Evolutionary conservation across 768 basidiomycete species (phyloP), one percentile per base, ranked within the genome.

Genomic region (Suillus decipiens): DNA sequence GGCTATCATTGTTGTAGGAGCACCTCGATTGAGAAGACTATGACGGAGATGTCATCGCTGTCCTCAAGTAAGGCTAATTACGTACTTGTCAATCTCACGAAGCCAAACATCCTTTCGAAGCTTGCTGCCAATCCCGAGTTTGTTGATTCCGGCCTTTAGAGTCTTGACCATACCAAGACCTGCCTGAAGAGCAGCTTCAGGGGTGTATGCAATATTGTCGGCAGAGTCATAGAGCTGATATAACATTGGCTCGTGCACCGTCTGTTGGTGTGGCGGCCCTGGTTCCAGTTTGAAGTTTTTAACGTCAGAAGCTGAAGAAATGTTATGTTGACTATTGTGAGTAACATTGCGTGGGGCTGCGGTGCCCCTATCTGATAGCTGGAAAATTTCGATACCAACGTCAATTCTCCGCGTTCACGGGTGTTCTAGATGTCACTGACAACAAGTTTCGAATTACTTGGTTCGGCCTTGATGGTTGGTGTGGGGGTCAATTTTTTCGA

Each of bases 1-100:
- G n/a, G 87, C 86, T 63, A 87, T 87, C 66, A 88, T 73, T 15
- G 85, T 87, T 12, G 79, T 82, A 2, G 86, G 86, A 2, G 80
- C 73, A 2, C 80, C 81, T 68, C 86, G 84, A 42, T 70, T 70
- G 62, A 80, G 71, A 6, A 87, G 77, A 64, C 86, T 87, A 47
- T 2, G 37, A 59, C 47, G n/a, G 22, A 31, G 11, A 33, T 45
- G 47, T 10, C 4, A 36, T 36, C 5, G 10, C 4, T 33, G 2
- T 6, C 47, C 24, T 42, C 28, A n/a, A 14, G 28, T 22, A 33
- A 33, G 22, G 41, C 28, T 19, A 8, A 33, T 48, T 19, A 37
- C 36, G 8, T 65, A 85, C 86, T 75, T 83, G 41, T 76, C 72
- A 15, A 86, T 73, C 58, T 88, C 86, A 15, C 82, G 77, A 50